These are phyloP conservation scores for Cytidiella melzeri DNA, from an alignment of 768 basidiomycete genomes.

Conservation along the genomic window DNA sequence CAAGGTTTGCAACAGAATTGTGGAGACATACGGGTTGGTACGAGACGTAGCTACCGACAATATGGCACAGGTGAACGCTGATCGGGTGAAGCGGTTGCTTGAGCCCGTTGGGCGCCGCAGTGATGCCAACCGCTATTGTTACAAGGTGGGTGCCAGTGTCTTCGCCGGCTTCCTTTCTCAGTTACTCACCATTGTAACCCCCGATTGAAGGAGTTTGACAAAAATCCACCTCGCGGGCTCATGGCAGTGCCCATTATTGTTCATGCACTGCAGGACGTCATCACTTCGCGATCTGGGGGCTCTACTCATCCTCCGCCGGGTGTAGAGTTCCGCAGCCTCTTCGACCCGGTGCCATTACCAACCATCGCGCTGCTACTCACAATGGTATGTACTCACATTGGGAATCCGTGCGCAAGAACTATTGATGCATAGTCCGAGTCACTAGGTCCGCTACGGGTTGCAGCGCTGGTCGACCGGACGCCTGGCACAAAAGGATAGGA, in stretches of 20 bases:
- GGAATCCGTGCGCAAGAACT: not conserved
- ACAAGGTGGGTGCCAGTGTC: not conserved
- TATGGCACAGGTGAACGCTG: not conserved
- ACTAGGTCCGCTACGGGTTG: not conserved
- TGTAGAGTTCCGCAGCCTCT: not conserved
- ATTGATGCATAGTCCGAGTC: too few relatives aligned
- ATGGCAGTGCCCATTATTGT: not conserved
- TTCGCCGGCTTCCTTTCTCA: not conserved
- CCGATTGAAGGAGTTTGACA: not conserved
- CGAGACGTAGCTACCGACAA: not conserved
- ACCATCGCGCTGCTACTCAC: conserved; percentile 2
- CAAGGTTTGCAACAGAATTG: not conserved
- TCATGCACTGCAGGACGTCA: not conserved
- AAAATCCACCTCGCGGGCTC: not conserved
- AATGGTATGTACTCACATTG: not conserved
- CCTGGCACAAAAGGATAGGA: not conserved
- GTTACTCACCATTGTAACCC: not conserved
- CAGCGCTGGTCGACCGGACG: not conserved
- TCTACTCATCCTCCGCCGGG: too few relatives aligned
- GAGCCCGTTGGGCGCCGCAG: not conserved
- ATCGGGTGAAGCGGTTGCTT: not conserved
- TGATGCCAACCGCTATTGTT: not conserved
- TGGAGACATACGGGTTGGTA: not conserved
- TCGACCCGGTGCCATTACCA: not conserved
- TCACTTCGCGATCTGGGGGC: too few relatives aligned